phyloP scores from a whole-genome alignment of 176 grass and related monocot genomes.

The Aegilops sharonensis region DNA sequence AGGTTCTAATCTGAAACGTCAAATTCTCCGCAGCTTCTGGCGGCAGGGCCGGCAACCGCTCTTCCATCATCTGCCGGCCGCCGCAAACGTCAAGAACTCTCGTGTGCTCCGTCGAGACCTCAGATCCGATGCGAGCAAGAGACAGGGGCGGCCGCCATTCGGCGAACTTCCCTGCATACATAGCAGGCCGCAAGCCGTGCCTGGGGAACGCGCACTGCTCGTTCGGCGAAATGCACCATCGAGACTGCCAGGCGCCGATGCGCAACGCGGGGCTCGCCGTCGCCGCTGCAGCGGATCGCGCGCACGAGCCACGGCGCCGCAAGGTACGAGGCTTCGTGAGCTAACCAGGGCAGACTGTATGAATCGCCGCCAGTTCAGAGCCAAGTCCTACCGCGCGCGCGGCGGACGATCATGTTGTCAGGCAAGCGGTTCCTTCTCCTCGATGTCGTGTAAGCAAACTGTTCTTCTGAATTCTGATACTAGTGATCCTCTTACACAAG shows the following conservation, averaged over 20 bases:
- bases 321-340: background rate
- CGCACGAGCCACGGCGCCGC: background rate
- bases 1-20: background rate
- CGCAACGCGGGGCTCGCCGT: background rate
- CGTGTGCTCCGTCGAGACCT: background rate
- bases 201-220: background rate
- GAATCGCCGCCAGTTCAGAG: background rate
- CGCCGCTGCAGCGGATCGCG: background rate
- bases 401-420: background rate
- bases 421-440: no score
- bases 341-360: background rate
- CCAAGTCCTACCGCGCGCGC: background rate
- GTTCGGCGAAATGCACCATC: constrained; percentile 38
- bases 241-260: background rate
- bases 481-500: background rate
- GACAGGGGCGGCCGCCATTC: background rate
- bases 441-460: background rate
- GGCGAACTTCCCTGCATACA: no score
- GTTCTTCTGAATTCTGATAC: background rate
- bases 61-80: background rate
- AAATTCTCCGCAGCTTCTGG: background rate
- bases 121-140: background rate
- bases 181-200: background rate
- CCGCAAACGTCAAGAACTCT: background rate
- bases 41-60: background rate